Conservation (phyloP, 495 filamentous ascomycete genomes). For the Choiromyces venosus region DNA sequence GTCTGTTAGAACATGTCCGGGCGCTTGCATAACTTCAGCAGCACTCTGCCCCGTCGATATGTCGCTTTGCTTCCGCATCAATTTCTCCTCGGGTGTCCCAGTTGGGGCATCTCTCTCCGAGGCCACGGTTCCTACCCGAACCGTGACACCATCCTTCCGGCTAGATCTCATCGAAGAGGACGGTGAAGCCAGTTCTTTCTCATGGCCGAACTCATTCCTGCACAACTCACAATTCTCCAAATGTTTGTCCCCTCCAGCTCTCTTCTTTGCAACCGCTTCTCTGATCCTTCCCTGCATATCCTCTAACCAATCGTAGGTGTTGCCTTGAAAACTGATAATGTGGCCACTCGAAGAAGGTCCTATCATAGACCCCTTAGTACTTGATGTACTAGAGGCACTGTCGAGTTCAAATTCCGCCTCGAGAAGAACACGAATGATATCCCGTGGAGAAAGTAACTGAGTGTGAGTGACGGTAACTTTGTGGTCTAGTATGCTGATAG, state of each 20-base stretch:
- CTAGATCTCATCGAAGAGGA: background rate
- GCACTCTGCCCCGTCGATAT: background rate
- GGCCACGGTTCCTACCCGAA: background rate
- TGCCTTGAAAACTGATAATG: slow-evolving; percentile 16
- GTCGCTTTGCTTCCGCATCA: background rate
- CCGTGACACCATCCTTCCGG: background rate
- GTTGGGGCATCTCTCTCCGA: too few relatives aligned
- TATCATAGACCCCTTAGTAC: slow-evolving; percentile 2
- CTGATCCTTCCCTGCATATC: slow-evolving; percentile 20
- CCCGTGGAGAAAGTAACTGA: slow-evolving; percentile 22
- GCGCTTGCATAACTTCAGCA: background rate
- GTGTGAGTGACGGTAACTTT: slow-evolving; percentile 30
- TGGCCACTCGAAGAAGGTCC: slow-evolving; percentile 1
- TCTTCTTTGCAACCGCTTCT: slow-evolving; percentile 11
- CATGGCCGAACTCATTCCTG: slow-evolving; percentile 3
- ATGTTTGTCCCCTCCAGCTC: slow-evolving; percentile 14
- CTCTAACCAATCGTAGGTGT: slow-evolving; percentile 15
- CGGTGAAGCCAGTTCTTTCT: background rate
- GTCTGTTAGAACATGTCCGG: background rate
- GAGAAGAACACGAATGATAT: slow-evolving; percentile 29
- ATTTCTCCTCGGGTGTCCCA: background rate
- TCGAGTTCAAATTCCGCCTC: slow-evolving; percentile 40
- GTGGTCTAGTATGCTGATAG: slow-evolving; percentile 26
- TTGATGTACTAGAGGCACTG: slow-evolving; percentile 20
- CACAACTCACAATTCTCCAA: slow-evolving; percentile 35